A percentile compares a stretch with the other conserved stretches of the same genome.
Evolutionary conservation across 352 stramenopile genomes (phyloP).

Genomic region (Ophiocytium majus): DNA sequence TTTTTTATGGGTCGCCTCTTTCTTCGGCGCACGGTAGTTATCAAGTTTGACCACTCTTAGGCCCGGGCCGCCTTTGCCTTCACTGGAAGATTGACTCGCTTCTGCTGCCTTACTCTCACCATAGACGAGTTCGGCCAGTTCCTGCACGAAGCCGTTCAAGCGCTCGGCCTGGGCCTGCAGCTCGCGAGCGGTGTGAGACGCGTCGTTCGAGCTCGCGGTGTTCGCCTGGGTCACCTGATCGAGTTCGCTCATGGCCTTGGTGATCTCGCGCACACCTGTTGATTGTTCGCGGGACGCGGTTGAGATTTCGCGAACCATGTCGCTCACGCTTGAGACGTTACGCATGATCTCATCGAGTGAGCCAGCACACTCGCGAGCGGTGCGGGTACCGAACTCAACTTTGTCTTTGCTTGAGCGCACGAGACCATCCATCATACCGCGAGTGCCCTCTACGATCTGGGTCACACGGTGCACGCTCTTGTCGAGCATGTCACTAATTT

Average conservation of each 20-base stretch:
- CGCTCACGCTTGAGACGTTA: background rate
- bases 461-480: constrained; percentile 1
- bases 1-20: constrained; percentile 4
- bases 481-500: constrained; percentile 3
- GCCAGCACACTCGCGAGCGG: background rate
- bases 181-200: background rate
- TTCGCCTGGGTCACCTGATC: constrained; percentile 11
- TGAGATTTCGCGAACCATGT: background rate
- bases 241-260: background rate
- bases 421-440: background rate
- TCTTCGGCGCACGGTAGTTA: constrained; percentile 6
- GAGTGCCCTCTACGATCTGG: background rate
- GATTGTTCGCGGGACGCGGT: background rate
- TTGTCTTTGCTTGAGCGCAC: background rate
- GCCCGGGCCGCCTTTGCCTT: background rate
- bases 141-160: background rate
- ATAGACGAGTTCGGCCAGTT: background rate
- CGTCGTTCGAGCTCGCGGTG: constrained; percentile 1
- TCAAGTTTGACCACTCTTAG: background rate
- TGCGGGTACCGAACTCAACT: background rate
- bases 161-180: background rate
- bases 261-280: background rate
- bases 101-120: background rate
- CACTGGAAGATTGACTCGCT: background rate
- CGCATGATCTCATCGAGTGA: constrained; percentile 11